Percentiles rank a stretch among this genome's conserved stretches.
Evolutionary conservation across 2,329 filamentous ascomycete genomes (phyloP).

Genomic region (Penicillium occitanis): DNA sequence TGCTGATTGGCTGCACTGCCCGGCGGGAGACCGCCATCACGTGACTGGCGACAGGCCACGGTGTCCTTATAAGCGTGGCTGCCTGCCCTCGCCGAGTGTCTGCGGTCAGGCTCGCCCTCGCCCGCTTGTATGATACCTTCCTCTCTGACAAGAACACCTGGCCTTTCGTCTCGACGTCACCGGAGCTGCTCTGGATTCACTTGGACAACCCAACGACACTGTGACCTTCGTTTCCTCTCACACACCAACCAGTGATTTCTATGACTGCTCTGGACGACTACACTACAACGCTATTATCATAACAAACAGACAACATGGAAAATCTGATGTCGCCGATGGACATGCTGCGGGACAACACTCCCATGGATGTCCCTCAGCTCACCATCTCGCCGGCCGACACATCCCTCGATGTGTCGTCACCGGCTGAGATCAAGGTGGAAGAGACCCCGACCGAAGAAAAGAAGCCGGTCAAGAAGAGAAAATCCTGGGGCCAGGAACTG

Average conservation of each 20-base stretch:
- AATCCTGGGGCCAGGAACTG: conserved; percentile 97
- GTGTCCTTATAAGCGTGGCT: conserved; percentile 40
- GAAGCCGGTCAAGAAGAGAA: conserved; percentile 86
- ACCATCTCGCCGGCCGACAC: conserved; percentile 46
- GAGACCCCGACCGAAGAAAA: conserved; percentile 53
- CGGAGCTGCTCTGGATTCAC: conserved; percentile 18
- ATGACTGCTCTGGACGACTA: conserved; percentile 10
- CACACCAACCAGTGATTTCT: conserved; percentile 10
- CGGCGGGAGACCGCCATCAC: background rate
- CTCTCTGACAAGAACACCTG: conserved; percentile 33
- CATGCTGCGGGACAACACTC: conserved; percentile 28
- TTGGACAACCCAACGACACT: conserved; percentile 9
- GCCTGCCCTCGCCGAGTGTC: conserved; percentile 18
- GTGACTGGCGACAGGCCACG: conserved; percentile 32
- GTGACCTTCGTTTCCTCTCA: conserved; percentile 1
- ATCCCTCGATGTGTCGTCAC: conserved; percentile 34
- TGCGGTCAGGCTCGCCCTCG: conserved; percentile 15
- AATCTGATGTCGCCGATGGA: conserved; percentile 18
- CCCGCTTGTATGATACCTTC: conserved; percentile 3
- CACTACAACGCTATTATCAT: background rate
- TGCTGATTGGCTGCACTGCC: background rate
- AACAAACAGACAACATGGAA: conserved; percentile 1
- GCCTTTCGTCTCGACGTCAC: conserved; percentile 31
- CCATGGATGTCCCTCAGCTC: conserved; percentile 36
- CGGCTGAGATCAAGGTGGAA: conserved; percentile 22